Conservation (phyloP, 306 rosid genomes). For the Argentina anserina region DNA sequence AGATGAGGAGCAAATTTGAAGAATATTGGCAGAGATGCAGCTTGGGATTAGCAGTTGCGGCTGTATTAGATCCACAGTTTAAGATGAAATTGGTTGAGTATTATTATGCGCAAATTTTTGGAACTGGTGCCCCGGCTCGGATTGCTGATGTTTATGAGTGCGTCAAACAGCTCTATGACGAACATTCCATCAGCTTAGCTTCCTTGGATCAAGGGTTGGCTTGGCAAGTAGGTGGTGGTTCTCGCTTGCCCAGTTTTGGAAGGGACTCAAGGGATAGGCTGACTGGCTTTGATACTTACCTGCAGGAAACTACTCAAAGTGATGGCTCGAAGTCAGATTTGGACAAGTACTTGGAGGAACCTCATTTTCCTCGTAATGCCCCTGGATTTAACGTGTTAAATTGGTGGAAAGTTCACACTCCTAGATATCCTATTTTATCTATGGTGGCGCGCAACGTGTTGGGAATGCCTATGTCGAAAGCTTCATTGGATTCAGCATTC, state of each 20-base stretch:
- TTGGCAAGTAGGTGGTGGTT: slow-evolving; percentile 64
- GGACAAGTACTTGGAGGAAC: slow-evolving; percentile 94
- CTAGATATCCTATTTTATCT: slow-evolving; percentile 86
- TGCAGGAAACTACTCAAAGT: slow-evolving; percentile 72
- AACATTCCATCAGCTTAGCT: slow-evolving; percentile 82
- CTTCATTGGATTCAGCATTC: slow-evolving; percentile 57
- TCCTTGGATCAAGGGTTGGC: slow-evolving; percentile 68
- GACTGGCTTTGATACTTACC: slow-evolving; percentile 89
- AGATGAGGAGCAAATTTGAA: slow-evolving; percentile 82
- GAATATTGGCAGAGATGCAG: slow-evolving; percentile 91
- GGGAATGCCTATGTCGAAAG: slow-evolving; percentile 80
- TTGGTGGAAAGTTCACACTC: slow-evolving; percentile 99
- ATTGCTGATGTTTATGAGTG: slow-evolving; percentile 65
- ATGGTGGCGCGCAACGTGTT: slow-evolving; percentile 96
- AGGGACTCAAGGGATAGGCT: slow-evolving; percentile 79
- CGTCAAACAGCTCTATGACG: slow-evolving; percentile 73
- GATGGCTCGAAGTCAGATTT: slow-evolving; percentile 82
- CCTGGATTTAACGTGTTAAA: slow-evolving; percentile 67
- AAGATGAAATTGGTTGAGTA: slow-evolving; percentile 92
- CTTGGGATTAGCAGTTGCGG: slow-evolving; percentile 85
- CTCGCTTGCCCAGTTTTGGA: slow-evolving; percentile 45
- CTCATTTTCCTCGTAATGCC: slow-evolving; percentile 79
- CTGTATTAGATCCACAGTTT: slow-evolving; percentile 91
- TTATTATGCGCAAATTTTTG: slow-evolving; percentile 81
- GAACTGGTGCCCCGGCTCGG: slow-evolving; percentile 50